Conservation (phyloP, 2,329 filamentous ascomycete genomes). For the Xylariales sp. region DNA sequence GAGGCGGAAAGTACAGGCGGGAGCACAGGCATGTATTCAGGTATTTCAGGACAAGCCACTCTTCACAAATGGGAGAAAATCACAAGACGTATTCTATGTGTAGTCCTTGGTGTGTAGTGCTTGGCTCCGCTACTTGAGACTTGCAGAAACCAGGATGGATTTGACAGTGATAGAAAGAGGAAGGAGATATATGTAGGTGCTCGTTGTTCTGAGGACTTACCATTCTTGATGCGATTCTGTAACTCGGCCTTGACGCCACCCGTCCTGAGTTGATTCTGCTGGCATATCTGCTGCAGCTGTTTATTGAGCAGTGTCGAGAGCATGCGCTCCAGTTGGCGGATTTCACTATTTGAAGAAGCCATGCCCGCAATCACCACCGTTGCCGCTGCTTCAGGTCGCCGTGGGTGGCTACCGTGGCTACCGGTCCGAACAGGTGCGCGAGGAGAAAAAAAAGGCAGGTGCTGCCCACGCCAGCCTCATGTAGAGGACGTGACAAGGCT, state of each 20-base stretch:
- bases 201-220: conserved; percentile 65
- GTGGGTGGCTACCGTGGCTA: conserved; percentile 41
- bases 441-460: conserved; percentile 28
- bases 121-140: neutral
- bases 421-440: conserved; percentile 42
- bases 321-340: conserved; percentile 58
- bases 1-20: neutral
- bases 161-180: neutral
- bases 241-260: conserved; percentile 88
- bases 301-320: conserved; percentile 63
- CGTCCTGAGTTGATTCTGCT: conserved; percentile 79
- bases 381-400: neutral
- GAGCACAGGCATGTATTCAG: neutral
- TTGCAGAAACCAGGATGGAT: neutral
- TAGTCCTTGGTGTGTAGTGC: neutral
- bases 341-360: conserved; percentile 53
- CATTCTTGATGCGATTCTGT: conserved; percentile 79
- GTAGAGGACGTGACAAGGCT: conserved; percentile 41
- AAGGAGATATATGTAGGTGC: neutral
- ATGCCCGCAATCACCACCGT: conserved; percentile 35
- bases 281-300: conserved; percentile 83
- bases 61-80: conserved; percentile 2
- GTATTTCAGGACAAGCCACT: neutral
- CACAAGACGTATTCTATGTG: neutral
- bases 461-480: conserved; percentile 43